Percentiles rank a stretch among this genome's conserved stretches.
These are phyloP conservation scores for Trypanosoma melophagium DNA, from an alignment of 208 protist species.

Conservation along the genomic window DNA sequence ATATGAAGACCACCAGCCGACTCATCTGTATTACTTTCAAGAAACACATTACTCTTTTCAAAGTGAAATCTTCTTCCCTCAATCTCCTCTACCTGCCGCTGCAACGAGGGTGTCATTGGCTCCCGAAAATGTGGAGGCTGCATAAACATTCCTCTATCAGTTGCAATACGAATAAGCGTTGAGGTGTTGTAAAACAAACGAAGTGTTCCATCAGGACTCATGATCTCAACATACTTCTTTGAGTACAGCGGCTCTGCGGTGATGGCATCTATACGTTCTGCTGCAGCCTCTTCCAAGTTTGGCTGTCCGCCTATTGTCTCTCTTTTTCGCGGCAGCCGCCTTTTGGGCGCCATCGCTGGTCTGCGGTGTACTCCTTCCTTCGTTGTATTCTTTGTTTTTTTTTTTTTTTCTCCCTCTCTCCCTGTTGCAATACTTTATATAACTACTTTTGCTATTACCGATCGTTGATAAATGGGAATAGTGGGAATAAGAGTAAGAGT, in stretches of 20 bases:
- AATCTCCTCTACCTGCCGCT: conserved; percentile 47
- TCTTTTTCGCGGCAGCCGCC: conserved; percentile 35
- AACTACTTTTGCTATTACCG: too few species aligned
- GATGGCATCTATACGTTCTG: conserved; percentile 79
- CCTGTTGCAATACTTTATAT: too few species aligned
- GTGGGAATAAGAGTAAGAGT: too few species aligned
- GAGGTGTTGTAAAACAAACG: conserved; percentile 85
- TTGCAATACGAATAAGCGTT: conserved; percentile 82
- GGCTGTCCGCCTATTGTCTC: conserved; percentile 30
- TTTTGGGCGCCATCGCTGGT: conserved; percentile 22
- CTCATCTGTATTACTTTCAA: conserved; percentile 12
- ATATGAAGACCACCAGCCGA: conserved; percentile 33
- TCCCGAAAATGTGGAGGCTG: conserved; percentile 88
- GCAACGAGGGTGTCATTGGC: conserved; percentile 52
- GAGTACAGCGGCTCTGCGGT: conserved; percentile 65
- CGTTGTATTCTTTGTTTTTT: not conserved
- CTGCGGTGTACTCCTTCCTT: too few species aligned
- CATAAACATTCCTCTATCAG: conserved; percentile 79
- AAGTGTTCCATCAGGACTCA: conserved; percentile 70
- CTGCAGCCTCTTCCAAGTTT: conserved; percentile 51
- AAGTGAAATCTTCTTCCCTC: conserved; percentile 76
- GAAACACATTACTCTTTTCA: conserved; percentile 35
- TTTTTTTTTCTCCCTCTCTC: not conserved
- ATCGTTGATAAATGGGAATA: too few species aligned
- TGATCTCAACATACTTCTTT: conserved; percentile 61